phyloP scores from a whole-genome alignment of 495 filamentous ascomycete species.

The Oleoguttula mirabilis region DNA sequence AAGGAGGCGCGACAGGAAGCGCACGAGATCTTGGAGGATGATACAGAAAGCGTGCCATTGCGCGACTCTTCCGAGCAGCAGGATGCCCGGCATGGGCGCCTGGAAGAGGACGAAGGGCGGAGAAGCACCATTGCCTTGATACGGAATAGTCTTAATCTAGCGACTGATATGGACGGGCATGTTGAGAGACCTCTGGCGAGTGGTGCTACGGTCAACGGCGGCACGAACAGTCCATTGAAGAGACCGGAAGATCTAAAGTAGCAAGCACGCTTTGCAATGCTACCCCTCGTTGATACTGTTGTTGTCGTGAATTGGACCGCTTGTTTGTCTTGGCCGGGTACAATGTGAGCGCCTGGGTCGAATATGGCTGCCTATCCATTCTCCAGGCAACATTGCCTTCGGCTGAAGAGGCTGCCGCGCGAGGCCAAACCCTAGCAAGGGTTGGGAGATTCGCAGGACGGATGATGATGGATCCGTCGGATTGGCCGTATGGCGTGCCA shows the following conservation, averaged over 20 bases:
- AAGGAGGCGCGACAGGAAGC: constrained; percentile 28
- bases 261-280: background rate
- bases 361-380: too few relatives aligned
- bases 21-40: constrained; percentile 6
- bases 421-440: too few relatives aligned
- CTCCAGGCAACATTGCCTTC: too few relatives aligned
- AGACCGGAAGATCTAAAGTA: constrained; percentile 5
- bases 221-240: background rate
- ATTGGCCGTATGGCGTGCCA: too few relatives aligned
- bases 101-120: background rate
- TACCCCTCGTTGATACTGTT: too few relatives aligned
- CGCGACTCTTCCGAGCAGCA: constrained; percentile 3
- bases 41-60: constrained; percentile 4
- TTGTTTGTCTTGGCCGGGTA: too few relatives aligned
- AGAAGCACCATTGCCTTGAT: constrained; percentile 8
- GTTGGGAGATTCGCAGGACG: too few relatives aligned
- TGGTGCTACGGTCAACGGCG: background rate
- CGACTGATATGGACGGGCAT: constrained; percentile 1
- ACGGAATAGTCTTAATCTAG: constrained; percentile 7
- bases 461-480: too few relatives aligned
- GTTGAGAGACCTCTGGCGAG: background rate
- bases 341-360: too few relatives aligned
- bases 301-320: too few relatives aligned
- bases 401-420: too few relatives aligned
- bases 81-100: background rate